Conservation (phyloP, 768 basidiomycete species). For the Fibroporia radiculosa region DNA sequence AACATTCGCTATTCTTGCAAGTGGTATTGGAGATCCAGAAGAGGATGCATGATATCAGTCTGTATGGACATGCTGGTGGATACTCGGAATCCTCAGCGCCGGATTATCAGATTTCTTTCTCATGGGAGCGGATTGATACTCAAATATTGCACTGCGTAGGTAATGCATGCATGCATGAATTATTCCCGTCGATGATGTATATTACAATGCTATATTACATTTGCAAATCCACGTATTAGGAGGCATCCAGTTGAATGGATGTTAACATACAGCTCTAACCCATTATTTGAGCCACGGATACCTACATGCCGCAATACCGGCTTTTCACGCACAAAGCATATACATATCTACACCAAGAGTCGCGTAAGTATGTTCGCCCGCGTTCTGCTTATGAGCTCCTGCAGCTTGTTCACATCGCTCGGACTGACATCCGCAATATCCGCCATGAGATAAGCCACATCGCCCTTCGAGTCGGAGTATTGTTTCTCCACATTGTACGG, state of each 20-base stretch:
- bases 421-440: conserved; percentile 90
- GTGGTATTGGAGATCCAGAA: conserved; percentile 92
- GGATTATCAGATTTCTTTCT: no score
- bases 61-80: no score
- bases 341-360: conserved; percentile 46
- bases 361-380: conserved; percentile 87
- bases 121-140: no score
- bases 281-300: conserved; percentile 33
- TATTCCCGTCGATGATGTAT: no score
- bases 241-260: conserved; percentile 15
- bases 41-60: conserved; percentile 67
- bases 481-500: conserved; percentile 99
- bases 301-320: conserved; percentile 28
- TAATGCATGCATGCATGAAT: no score
- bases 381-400: conserved; percentile 70
- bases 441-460: conserved; percentile 92
- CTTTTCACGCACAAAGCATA: conserved; percentile 13
- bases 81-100: no score
- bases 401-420: conserved; percentile 69
- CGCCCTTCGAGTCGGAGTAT: conserved; percentile 95
- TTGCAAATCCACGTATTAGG: no score
- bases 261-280: conserved; percentile 35
- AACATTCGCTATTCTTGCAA: conserved; percentile 85
- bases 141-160: no score
- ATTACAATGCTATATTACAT: no score